Evolutionary conservation across 2,329 filamentous ascomycete genomes (phyloP), one percentile per base, ranked within the genome.

Genomic region (Exophiala mesophila): DNA sequence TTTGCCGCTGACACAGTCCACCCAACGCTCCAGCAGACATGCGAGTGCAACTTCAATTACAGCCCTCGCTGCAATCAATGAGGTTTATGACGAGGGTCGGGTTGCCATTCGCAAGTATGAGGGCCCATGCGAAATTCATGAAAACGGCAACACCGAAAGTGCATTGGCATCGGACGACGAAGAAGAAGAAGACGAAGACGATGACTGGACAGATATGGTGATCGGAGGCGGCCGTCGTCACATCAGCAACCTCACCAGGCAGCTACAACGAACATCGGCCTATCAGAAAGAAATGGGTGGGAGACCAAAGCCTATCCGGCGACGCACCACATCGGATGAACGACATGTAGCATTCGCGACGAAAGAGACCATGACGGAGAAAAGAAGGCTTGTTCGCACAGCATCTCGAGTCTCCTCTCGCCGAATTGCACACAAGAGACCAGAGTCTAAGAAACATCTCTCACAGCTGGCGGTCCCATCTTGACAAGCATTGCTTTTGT

Each of bases 151-250:
- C 18, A 17, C 24, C 5, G 49, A 50, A 17, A 47, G 35, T 30
- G 53, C 53, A 10, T 31, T 54, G 3, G 49, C 45, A 8, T 55
- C 50, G 9, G 46, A 48, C 29, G 45, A 45, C 15, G 50, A 50
- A 31, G 37, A 34, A 20, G 20, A 6, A 5, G 24, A 28, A n/a
- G 24, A n/a, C 8, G 16, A 17, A 7, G 16, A 17, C 16, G 6
- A 47, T 8, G 38, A 39, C 13, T 52, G 49, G 50, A 21, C 35
- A 24, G 52, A 53, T 33, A 41, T 47, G 37, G 19, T 43, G 20
- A 44, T 45, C 26, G 35, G 42, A 13, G 42, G 32, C n/a, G 42
- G 42, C 31, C 37, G 20, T 18, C 23, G 12, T 10, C 32, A 35
- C 21, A n/a, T 16, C 23, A 36, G 38, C 36, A 47, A 48, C 21